These are phyloP conservation scores for Rutstroemia sp. DNA, from an alignment of 2,329 filamentous ascomycete genomes.

Conservation along the genomic window DNA sequence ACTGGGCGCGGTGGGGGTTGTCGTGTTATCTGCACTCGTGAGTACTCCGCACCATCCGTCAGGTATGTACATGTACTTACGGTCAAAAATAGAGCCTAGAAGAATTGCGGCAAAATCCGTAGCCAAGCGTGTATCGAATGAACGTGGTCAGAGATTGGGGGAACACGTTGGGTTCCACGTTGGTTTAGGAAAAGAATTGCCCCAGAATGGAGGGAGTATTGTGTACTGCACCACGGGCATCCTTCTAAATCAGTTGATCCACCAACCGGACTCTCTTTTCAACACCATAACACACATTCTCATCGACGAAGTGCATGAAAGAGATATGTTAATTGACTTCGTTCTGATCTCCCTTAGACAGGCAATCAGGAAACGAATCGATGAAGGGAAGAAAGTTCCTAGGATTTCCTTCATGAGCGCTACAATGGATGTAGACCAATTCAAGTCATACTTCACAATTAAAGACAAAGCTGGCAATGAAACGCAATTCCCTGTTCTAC, in stretches of 20 bases:
- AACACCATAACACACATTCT: constrained; percentile 87
- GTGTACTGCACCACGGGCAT: constrained; percentile 94
- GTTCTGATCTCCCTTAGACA: constrained; percentile 90
- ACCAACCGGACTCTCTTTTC: constrained; percentile 68
- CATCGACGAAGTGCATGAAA: constrained; percentile 92
- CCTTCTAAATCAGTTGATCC: constrained; percentile 74
- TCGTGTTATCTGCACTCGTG: constrained; percentile 82
- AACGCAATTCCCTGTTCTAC: constrained; percentile 61
- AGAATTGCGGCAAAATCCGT: constrained; percentile 88
- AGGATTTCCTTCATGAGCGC: constrained; percentile 93
- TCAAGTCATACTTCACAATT: constrained; percentile 70
- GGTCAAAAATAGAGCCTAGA: constrained; percentile 52
- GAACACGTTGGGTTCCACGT: constrained; percentile 86
- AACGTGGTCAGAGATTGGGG: constrained; percentile 71
- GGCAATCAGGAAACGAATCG: constrained; percentile 54
- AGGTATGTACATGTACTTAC: not conserved
- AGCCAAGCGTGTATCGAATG: constrained; percentile 86
- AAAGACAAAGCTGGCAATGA: constrained; percentile 51
- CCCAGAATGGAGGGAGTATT: constrained; percentile 56
- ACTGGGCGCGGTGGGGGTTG: constrained; percentile 63
- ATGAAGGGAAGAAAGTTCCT: constrained; percentile 65
- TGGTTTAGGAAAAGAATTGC: constrained; percentile 74
- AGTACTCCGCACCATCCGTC: not conserved
- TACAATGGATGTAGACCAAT: constrained; percentile 78
- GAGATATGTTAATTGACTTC: constrained; percentile 86